Base-by-base conservation (phyloP, 306 rosid species). In the Pyrus betulifolia region DNA sequence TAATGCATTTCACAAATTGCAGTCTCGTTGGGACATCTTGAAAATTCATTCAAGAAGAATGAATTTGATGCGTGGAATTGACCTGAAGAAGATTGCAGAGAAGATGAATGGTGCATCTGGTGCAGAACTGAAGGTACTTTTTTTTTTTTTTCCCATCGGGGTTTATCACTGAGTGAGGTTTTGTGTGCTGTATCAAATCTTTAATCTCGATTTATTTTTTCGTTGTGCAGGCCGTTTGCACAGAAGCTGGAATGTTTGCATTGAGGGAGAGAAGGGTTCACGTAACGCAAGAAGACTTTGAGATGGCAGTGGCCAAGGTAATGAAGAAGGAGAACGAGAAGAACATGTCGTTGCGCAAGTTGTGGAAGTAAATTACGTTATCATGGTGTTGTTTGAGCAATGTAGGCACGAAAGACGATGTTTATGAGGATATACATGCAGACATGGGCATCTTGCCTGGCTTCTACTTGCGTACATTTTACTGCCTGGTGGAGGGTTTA, bases 271-370 rank as follows among this genome's bases (percentile, higher is more conserved):
- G 99, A 79, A 89, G 99, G 74, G 97, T 96, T 44, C 99, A 93
- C 22, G 99, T 96, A 51, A 91, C 98, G 3, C 96, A 96, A 77
- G 99, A 96, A 80, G 99, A 96, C 80, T 96, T 96, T 63, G 99
- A 96, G 89, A 96, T 96, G 97, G 99, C 97, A 4, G 99, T 96
- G 70, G 99, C 98, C 45, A 96, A 96, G 93, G 99, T 93, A n/a
- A 96, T 93, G 99, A 96, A 96, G 78, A 91, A 93, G 97, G 99
- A 96, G 74, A 91, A 91, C 0, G 96, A 93, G 86, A 96, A 93
- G 83, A 96, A 91, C 71, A 91, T 96, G 99, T 96, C 99, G 7
- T 78, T 96, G 83, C 92, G 98, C 75, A 96, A 96, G 94, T 85
- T 96, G 68, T 96, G 99, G 99, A 91, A 96, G 87, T 96, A 87